Base-by-base conservation (phyloP, 78 protist genomes). In the Emiliania huxleyi region DNA sequence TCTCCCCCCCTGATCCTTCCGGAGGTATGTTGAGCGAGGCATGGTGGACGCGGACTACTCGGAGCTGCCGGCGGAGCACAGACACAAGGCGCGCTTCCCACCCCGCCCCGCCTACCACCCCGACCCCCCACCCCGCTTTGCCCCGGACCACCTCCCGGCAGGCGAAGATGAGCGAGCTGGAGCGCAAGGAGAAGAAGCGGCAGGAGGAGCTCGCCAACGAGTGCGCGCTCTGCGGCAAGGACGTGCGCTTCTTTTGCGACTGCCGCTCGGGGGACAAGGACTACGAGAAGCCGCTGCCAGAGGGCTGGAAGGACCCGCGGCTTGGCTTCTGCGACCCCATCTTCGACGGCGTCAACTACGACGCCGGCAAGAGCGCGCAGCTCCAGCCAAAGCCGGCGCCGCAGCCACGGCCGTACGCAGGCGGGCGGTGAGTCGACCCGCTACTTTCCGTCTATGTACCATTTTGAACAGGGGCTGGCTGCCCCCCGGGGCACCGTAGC, bases 231-330 rank as follows among this genome's bases (percentile, higher is more conserved):
- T 77, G 85, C 46, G 85, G 46, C 85, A 77, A 77, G 23, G 85
- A 77, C 46, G 85, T 77, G 49, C 85, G 85, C 42, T 77, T 77
- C 85, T 77, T 77, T 22, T 77, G 85, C 85, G 85, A 77, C 33
- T 77, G 85, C 85, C 85, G 85, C 42, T 11, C n/a, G 23, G 25
- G n/a, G 26, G 85, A 77, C 46, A 35, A 40, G 44, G 85, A 77
- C 85, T 77, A 40, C 85, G 85, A 77, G 85, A 3, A 48, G 19
- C 85, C 85, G 42, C 85, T 77, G 35, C 85, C 85, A 1, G 48
- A 77, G 21, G 85, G 85, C 18, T 77, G 85, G 85, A 77, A 77
- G 46, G 23, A 77, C 21, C 23, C 85, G 48, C 37, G 23, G n/a
- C 44, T 77, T 15, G 85, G 85, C 85, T 77, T 77, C 85, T 1